These are phyloP conservation scores for Alternaria conjuncta DNA, from an alignment of 2,329 filamentous ascomycete species.

Conservation along the genomic window DNA sequence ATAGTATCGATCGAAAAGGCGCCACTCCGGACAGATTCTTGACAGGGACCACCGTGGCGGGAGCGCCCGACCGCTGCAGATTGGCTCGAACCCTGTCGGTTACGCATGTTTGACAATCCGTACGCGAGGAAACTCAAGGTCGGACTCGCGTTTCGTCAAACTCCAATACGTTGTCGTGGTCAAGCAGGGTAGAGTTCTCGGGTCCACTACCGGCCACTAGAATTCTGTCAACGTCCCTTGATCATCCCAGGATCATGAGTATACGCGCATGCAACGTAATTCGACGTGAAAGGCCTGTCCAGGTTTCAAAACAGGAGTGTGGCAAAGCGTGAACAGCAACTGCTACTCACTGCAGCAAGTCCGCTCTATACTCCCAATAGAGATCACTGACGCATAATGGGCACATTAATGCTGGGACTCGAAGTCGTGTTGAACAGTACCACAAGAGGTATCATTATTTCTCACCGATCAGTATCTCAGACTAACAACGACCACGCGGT, in stretches of 20 bases:
- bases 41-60: slow-evolving; percentile 8
- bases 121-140: neutral
- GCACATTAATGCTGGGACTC: neutral
- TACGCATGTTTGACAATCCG: neutral
- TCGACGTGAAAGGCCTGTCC: neutral
- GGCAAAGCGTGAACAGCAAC: neutral
- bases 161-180: neutral
- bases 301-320: neutral
- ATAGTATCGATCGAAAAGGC: neutral
- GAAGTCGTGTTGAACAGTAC: neutral
- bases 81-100: neutral
- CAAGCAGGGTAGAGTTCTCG: neutral
- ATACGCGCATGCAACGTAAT: neutral
- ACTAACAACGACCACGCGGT: neutral
- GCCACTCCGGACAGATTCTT: neutral
- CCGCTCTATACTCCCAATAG: neutral
- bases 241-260: neutral
- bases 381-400: neutral
- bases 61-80: slow-evolving; percentile 1
- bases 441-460: neutral
- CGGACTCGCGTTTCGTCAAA: neutral
- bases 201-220: neutral
- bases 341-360: neutral
- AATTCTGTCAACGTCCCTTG: neutral
- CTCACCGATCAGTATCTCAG: neutral